Evolutionary conservation across 441 rosid species (phyloP).

Genomic region (Eutrema salsugineum): DNA sequence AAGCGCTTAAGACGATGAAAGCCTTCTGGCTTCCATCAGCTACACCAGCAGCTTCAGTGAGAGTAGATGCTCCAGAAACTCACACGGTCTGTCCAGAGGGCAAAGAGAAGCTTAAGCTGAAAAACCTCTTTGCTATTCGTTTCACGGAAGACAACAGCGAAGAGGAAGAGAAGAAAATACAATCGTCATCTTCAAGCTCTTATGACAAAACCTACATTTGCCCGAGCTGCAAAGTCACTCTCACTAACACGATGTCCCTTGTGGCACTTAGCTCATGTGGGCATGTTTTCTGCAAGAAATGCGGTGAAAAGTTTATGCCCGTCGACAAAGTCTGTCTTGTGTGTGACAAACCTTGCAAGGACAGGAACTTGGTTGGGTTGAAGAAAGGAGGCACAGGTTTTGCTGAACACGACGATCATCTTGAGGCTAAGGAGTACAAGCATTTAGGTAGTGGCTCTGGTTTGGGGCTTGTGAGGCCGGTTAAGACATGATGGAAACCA

Average conservation of each 20-base stretch:
- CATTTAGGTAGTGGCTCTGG: constrained; percentile 91
- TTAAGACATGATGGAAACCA: constrained; percentile 43
- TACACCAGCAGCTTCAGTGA: constrained; percentile 77
- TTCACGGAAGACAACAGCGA: constrained; percentile 60
- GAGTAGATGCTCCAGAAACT: constrained; percentile 58
- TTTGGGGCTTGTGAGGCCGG: constrained; percentile 75
- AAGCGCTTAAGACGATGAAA: constrained; percentile 92
- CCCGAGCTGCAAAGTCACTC: constrained; percentile 90
- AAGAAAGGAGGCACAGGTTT: constrained; percentile 86
- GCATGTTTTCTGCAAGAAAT: constrained; percentile 91
- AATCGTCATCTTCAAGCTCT: constrained; percentile 28
- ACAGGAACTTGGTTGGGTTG: constrained; percentile 59
- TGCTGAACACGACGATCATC: constrained; percentile 70
- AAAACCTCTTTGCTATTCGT: constrained; percentile 63
- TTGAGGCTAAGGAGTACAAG: constrained; percentile 75
- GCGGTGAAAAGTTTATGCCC: constrained; percentile 65
- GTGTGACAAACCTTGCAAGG: constrained; percentile 66
- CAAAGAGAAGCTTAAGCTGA: constrained; percentile 72
- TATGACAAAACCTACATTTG: constrained; percentile 63
- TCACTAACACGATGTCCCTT: constrained; percentile 65
- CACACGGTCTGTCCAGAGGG: constrained; percentile 80
- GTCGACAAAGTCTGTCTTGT: constrained; percentile 72
- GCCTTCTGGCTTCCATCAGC: constrained; percentile 97
- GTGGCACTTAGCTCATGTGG: constrained; percentile 78
- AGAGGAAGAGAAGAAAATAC: constrained; percentile 34